Percentiles rank a stretch among this genome's conserved stretches.
These are phyloP conservation scores for Penicillium concentricum DNA, from an alignment of 2,329 filamentous ascomycete species.

Conservation along the genomic window DNA sequence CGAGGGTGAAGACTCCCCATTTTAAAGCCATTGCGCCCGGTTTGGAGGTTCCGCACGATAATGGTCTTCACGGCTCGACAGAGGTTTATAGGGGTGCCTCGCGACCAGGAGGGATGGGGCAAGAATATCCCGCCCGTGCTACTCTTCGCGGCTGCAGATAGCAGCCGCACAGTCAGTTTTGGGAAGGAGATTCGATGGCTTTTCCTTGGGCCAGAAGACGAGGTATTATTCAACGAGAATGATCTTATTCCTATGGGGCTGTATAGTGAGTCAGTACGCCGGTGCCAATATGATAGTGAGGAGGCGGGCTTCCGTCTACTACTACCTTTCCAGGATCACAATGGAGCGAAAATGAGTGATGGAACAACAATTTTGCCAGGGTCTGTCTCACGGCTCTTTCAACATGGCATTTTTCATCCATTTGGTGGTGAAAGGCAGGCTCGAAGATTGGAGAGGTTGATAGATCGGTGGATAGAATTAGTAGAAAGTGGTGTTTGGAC, in stretches of 20 bases:
- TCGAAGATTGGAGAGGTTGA: conserved; percentile 18
- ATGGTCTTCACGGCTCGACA: not conserved
- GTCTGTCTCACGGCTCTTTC: not conserved
- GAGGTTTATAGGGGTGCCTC: not conserved
- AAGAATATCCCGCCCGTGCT: conserved; percentile 21
- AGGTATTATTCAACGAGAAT: not conserved
- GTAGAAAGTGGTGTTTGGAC: conserved; percentile 21
- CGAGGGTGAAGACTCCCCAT: not conserved
- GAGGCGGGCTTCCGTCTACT: not conserved
- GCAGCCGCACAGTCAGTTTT: not conserved
- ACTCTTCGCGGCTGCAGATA: conserved; percentile 1
- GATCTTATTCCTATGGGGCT: not conserved
- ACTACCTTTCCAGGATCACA: not conserved
- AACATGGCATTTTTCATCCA: not conserved
- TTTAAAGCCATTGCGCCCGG: not conserved
- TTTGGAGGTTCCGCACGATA: not conserved
- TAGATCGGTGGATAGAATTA: conserved; percentile 15
- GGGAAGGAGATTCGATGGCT: not conserved
- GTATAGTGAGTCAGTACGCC: not conserved
- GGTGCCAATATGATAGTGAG: not conserved
- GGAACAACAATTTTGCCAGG: not conserved
- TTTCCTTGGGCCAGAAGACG: not conserved
- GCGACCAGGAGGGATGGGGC: not conserved
- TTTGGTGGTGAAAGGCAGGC: conserved; percentile 13
- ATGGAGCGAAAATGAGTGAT: not conserved